Evolutionary conservation across 768 basidiomycete genomes (phyloP), one percentile per base, ranked within the genome.

Genomic region (Trametes gibbosa): DNA sequence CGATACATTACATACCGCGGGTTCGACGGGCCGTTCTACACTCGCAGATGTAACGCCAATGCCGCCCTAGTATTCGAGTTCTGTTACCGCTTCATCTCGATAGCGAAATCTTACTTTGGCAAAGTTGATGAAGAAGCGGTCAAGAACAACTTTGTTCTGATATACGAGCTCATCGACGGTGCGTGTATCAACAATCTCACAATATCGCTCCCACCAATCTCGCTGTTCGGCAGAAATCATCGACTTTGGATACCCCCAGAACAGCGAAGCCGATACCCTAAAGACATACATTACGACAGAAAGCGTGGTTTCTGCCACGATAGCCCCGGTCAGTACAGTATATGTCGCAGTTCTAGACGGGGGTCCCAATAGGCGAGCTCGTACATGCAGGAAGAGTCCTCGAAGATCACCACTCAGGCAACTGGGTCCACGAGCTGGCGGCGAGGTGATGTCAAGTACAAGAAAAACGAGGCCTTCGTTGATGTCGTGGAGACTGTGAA

Each of bases 391-490:
- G 97, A 98, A 73, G 95, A 98, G 66, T 96, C 95, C 19, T 91
- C 93, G 14, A 97, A 95, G 73, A 98, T 99, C 62, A 98, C 97
- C 0, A 86, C 84, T 10, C 97, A 99, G 77, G 96, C 97, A 9
- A 99, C 97, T 0, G 97, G 97, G 0, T 89, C 92, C 27, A 98
- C 91, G 32, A 96, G 89, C 71, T 99, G 97, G 97, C 79, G 97
- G 41, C 80, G 95, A 57, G 88, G 85, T 16, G 97, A 98, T 69
- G 95, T 98, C 68, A 96, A 95, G 73, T 98, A 99, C 75, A 90
- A 97, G 79, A 99, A 98, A 82, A 99, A 99, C 65, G 97, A 99
- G 69, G 97, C 97, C 0, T 99, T 98, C 65, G 96, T 99, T n/a
- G 97, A 99, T 70, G 97, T 99, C 9, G 91, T 99, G 43, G 97